phyloP scores from a whole-genome alignment of 2,329 filamentous ascomycete genomes.

The Chaetoscypha palmicola region DNA sequence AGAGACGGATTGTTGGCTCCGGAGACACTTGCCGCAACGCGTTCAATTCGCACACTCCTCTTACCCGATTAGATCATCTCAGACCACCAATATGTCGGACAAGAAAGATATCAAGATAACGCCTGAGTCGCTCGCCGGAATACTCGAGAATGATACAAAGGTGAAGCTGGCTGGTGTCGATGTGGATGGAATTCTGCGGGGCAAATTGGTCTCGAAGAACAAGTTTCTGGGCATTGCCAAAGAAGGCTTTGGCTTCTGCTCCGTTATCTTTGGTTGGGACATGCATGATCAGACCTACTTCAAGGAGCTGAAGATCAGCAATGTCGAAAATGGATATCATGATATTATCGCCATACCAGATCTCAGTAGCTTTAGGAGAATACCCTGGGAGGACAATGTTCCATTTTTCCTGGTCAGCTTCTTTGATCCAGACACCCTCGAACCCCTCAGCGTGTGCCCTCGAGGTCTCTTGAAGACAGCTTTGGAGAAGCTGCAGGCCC shows the following conservation, averaged over 20 bases:
- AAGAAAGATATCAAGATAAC: constrained; percentile 41
- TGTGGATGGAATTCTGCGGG: constrained; percentile 78
- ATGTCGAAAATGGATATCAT: constrained; percentile 82
- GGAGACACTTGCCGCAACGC: too few species aligned
- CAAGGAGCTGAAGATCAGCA: constrained; percentile 77
- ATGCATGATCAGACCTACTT: constrained; percentile 93
- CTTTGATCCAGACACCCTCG: constrained; percentile 67
- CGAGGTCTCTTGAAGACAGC: constrained; percentile 65
- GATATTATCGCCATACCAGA: constrained; percentile 81
- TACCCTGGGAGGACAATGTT: constrained; percentile 84
- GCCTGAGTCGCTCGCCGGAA: constrained; percentile 53
- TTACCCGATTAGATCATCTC: too few species aligned
- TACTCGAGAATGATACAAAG: constrained; percentile 65
- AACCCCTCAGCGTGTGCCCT: constrained; percentile 70
- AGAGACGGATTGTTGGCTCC: too few species aligned
- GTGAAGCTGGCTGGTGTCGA: constrained; percentile 87
- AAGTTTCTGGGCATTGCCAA: constrained; percentile 83
- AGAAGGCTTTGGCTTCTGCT: constrained; percentile 87
- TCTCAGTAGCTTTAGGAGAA: constrained; percentile 67
- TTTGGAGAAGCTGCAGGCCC: constrained; percentile 57
- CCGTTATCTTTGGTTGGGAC: constrained; percentile 92
- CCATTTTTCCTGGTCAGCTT: constrained; percentile 84
- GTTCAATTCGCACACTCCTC: too few species aligned
- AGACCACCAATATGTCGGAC: constrained; percentile 18
- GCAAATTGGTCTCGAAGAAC: constrained; percentile 86